Conservation (phyloP, 306 rosid species). For the Corylus americana region DNA sequence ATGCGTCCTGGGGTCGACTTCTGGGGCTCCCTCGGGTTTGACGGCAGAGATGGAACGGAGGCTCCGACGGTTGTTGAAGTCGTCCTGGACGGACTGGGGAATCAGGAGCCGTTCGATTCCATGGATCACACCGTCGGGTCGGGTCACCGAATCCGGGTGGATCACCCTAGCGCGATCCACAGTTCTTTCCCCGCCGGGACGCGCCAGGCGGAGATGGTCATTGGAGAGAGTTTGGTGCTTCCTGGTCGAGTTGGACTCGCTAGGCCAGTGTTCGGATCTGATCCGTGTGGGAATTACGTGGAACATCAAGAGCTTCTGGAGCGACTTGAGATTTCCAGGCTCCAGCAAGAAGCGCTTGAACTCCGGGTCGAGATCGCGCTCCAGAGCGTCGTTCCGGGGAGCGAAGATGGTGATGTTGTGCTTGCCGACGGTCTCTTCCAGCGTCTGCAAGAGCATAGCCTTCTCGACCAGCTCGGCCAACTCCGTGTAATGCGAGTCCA, state of each 20-base stretch:
- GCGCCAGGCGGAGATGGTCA: conserved; percentile 26
- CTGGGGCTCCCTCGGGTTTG: conserved; percentile 76
- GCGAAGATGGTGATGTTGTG: conserved; percentile 80
- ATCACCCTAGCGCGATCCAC: conserved; percentile 47
- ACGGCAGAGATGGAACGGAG: conserved; percentile 66
- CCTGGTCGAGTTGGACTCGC: conserved; percentile 21
- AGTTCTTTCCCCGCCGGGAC: conserved; percentile 37
- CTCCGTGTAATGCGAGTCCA: conserved; percentile 83
- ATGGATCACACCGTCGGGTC: conserved; percentile 82
- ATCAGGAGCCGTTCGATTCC: conserved; percentile 65
- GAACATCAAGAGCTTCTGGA: conserved; percentile 55
- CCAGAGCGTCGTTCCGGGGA: conserved; percentile 68
- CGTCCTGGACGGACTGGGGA: conserved; percentile 66
- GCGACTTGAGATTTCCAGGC: conserved; percentile 63
- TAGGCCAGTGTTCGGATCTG: conserved; percentile 29
- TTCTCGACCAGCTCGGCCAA: conserved; percentile 71
- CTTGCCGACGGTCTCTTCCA: conserved; percentile 54
- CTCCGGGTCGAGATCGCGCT: conserved; percentile 65
- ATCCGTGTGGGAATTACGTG: conserved; percentile 65
- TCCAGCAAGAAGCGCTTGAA: conserved; percentile 75
- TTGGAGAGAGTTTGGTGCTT: conserved; percentile 40
- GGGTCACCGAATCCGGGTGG: conserved; percentile 44
- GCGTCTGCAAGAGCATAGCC: conserved; percentile 61
- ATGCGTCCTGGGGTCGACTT: conserved; percentile 67
- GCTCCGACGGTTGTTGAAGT: conserved; percentile 68